phyloP scores from a whole-genome alignment of 1,284 basidiomycete genomes.

The Pseudozyma tsukubaensis region DNA sequence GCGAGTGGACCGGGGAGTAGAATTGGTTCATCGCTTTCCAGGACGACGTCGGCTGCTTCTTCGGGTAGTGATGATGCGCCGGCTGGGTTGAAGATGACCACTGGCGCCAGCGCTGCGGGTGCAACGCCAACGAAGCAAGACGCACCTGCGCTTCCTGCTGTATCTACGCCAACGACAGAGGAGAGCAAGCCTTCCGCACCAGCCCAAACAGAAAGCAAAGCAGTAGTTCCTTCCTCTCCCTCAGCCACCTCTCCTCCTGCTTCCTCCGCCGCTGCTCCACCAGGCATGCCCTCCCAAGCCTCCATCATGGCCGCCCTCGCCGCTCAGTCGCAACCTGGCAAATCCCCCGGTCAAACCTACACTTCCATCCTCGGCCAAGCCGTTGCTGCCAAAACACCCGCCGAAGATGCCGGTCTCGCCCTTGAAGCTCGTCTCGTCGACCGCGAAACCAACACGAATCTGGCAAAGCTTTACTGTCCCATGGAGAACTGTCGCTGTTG shows the following conservation, averaged over 20 bases:
- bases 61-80: slow-evolving; percentile 26
- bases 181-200: not conserved
- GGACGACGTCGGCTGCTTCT: slow-evolving; percentile 37
- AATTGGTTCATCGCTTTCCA: slow-evolving; percentile 25
- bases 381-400: slow-evolving; percentile 64
- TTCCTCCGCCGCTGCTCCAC: slow-evolving; percentile 17
- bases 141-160: not conserved
- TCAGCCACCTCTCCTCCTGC: slow-evolving; percentile 13
- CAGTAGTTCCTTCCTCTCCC: slow-evolving; percentile 6
- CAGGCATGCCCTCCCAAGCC: slow-evolving; percentile 51
- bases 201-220: slow-evolving; percentile 3
- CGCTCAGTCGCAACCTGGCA: slow-evolving; percentile 44
- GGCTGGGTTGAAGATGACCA: slow-evolving; percentile 21
- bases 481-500: slow-evolving; percentile 63
- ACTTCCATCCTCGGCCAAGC: slow-evolving; percentile 65
- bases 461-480: slow-evolving; percentile 63
- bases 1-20: slow-evolving; percentile 21
- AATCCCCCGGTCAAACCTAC: slow-evolving; percentile 40
- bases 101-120: not conserved
- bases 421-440: slow-evolving; percentile 65
- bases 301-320: slow-evolving; percentile 57
- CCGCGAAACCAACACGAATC: slow-evolving; percentile 52
- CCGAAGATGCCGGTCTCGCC: slow-evolving; percentile 62
- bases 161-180: slow-evolving; percentile 5
- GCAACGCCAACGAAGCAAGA: not conserved